These are phyloP conservation scores for Coffea canephora DNA, from an alignment of 257 asterid species.

Conservation along the genomic window DNA sequence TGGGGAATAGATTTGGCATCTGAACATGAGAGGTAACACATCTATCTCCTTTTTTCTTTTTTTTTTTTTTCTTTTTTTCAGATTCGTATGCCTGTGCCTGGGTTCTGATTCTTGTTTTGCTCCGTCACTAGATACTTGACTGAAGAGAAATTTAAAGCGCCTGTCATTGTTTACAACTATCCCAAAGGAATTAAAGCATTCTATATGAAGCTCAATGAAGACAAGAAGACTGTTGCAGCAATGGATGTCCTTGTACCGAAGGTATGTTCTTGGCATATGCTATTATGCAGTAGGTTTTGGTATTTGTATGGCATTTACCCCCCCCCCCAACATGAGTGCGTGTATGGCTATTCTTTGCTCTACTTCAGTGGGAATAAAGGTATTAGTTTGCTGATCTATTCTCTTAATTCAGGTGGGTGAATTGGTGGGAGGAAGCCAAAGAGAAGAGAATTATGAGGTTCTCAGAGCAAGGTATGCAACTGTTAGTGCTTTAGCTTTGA, in stretches of 20 bases:
- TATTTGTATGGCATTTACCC: neutral
- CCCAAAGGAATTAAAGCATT: constrained; percentile 92
- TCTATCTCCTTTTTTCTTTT: neutral
- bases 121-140: constrained; percentile 60
- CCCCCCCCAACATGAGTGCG: too few relatives aligned
- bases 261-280: constrained; percentile 34
- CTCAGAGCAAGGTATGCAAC: constrained; percentile 61
- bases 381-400: neutral
- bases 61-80: neutral
- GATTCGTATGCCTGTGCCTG: neutral
- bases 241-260: constrained; percentile 99
- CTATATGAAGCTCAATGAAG: constrained; percentile 97
- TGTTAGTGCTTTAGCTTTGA: neutral
- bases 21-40: constrained; percentile 81
- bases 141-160: constrained; percentile 83
- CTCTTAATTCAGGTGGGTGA: constrained; percentile 72
- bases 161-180: constrained; percentile 93
- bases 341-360: neutral
- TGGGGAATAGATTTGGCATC: constrained; percentile 99
- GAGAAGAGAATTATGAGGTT: constrained; percentile 89
- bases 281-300: neutral
- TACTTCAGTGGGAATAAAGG: neutral
- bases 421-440: constrained; percentile 97
- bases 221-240: constrained; percentile 93
- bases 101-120: constrained; percentile 13